A percentile compares a stretch with the other conserved stretches of the same genome.
These are phyloP conservation scores for Aspergillus chevalieri DNA, from an alignment of 2,329 filamentous ascomycete species.

Conservation along the genomic window DNA sequence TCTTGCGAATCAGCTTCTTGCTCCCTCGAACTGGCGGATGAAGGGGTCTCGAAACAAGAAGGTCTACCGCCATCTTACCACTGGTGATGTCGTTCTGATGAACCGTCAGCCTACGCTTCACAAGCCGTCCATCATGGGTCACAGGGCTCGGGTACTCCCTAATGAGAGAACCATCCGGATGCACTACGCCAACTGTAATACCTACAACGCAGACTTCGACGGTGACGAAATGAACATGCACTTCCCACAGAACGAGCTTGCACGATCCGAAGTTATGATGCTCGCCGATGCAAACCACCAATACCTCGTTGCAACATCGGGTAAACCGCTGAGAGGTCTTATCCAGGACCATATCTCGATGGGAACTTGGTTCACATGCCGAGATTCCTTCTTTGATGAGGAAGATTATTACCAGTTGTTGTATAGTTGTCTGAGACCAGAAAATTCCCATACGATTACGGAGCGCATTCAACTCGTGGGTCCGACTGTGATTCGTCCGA, in stretches of 20 bases:
- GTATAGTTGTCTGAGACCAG: conserved; percentile 81
- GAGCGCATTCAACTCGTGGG: conserved; percentile 75
- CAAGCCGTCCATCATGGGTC: conserved; percentile 98
- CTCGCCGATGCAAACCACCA: conserved; percentile 97
- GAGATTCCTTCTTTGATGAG: conserved; percentile 82
- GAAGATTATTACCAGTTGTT: conserved; percentile 91
- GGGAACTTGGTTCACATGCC: conserved; percentile 80
- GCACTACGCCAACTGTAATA: conserved; percentile 99
- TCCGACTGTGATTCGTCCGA: conserved; percentile 76
- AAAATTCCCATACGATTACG: conserved; percentile 78
- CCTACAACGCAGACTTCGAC: conserved; percentile 98
- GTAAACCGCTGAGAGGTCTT: conserved; percentile 86
- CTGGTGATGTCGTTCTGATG: conserved; percentile 96
- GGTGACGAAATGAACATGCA: conserved; percentile 99
- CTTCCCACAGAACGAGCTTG: conserved; percentile 94
- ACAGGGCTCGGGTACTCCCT: conserved; percentile 82
- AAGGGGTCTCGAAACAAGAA: conserved; percentile 85
- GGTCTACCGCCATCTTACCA: conserved; percentile 90
- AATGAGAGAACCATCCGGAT: conserved; percentile 97
- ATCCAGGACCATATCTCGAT: conserved; percentile 99
- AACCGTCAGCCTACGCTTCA: conserved; percentile 96
- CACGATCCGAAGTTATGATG: conserved; percentile 83
- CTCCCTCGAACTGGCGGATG: conserved; percentile 68
- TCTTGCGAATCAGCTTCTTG: conserved; percentile 85
- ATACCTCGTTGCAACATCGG: conserved; percentile 87